phyloP scores from a whole-genome alignment of 2,329 filamentous ascomycete species.

The Hymenoscyphus fraxineus region DNA sequence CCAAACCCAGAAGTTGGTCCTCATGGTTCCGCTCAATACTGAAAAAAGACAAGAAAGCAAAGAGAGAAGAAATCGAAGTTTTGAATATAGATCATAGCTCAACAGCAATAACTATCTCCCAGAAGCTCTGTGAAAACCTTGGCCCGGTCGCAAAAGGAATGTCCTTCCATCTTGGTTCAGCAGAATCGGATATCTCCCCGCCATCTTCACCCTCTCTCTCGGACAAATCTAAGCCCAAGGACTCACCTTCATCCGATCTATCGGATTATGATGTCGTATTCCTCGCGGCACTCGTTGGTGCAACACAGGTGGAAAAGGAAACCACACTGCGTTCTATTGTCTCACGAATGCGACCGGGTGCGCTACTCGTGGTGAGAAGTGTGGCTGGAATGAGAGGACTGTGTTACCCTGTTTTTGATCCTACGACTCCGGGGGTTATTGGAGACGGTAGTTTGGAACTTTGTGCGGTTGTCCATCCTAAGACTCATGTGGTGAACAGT shows the following conservation, averaged over 20 bases:
- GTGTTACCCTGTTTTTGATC: constrained; percentile 46
- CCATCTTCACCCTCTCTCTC: neutral
- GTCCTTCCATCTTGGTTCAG: constrained; percentile 39
- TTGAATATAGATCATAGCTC: constrained; percentile 42
- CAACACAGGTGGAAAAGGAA: constrained; percentile 41
- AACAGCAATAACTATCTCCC: constrained; percentile 36
- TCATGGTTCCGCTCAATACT: neutral
- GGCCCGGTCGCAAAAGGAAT: constrained; percentile 34
- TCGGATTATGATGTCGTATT: constrained; percentile 44
- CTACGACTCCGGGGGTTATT: constrained; percentile 35
- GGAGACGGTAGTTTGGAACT: constrained; percentile 35
- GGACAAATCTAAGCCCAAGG: neutral
- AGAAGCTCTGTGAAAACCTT: constrained; percentile 33
- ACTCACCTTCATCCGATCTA: neutral
- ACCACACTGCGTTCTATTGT: constrained; percentile 38
- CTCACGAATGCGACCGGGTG: constrained; percentile 39
- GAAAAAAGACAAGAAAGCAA: neutral
- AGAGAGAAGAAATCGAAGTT: constrained; percentile 23
- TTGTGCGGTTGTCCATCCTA: constrained; percentile 45
- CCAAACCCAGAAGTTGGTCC: neutral
- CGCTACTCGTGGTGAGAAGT: constrained; percentile 44
- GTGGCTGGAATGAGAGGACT: constrained; percentile 42
- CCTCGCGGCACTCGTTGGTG: constrained; percentile 48
- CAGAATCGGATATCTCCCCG: constrained; percentile 10
- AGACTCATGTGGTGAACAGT: constrained; percentile 48